Evolutionary conservation across 192 early-diverging fungal species (phyloP), one percentile per base, ranked within the genome.

Genomic region (Chytriomyces sp.): DNA sequence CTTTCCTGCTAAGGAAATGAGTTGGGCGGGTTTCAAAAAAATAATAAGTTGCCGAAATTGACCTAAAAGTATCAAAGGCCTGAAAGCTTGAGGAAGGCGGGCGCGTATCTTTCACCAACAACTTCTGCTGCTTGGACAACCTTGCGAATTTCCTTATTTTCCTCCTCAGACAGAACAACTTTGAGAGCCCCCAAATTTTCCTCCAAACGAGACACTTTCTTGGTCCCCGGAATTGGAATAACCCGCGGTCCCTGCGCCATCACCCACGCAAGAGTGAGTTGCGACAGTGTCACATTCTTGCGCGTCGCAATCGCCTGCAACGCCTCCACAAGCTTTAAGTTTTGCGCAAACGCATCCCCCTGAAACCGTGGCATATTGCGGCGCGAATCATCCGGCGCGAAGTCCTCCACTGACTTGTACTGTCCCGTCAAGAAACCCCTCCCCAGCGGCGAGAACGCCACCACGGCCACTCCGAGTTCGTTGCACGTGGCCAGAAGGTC

Each of bases 401-500:
- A 76, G 39, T 89, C 85, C 2, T 86, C 81, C 26, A 79, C 30
- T 14, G 74, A 78, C 61, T 78, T 82, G 69, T 89, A 85, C 25
- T 79, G 67, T 10, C 89, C 88, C 2, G 86, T 86, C 44, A 92
- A 65, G 26, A 90, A 85, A 0, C 91, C 91, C 52, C 88, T 82
- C 2, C 89, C 91, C 3, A 93, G 68, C 3, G 90, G 91, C 5
- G 90, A 89, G 59, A 91, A 81, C 0, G 80, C 68, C 40, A 82
- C 69, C 26, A 82, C 72, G 33, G 77, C 89, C 44, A 94, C 80
- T 38, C 90, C 89, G 3, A 93, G 82, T 68, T 91, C 86, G 44
- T 88, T 82, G 69, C 91, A 93, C 25, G 85, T 75, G 28, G 85
- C 75, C 25, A 93, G 83, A 28, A 91, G 38, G 0, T 87, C 90